Evolutionary conservation across 805 yeast species (phyloP).

Genomic region (Maudiozyma barnettii): DNA sequence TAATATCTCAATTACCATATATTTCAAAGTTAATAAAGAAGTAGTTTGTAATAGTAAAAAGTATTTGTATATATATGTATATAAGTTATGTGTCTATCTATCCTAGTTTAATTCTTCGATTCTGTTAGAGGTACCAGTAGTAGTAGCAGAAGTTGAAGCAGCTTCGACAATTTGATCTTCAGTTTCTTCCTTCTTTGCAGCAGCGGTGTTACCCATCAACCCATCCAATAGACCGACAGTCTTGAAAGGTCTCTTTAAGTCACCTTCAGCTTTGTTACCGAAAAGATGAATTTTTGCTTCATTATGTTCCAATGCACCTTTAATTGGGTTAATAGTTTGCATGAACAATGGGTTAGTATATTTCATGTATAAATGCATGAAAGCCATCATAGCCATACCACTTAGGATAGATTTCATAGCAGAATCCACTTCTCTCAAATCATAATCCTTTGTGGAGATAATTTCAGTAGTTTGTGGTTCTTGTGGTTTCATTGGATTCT

Average conservation of each 20-base stretch:
- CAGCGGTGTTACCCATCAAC: slow-evolving; percentile 4
- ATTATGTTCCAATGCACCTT: slow-evolving; percentile 81
- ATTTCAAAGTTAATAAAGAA: too few relatives aligned
- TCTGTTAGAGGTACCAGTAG: not conserved
- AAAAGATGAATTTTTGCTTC: slow-evolving; percentile 84
- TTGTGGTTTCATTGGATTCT: slow-evolving; percentile 62
- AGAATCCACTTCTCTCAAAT: slow-evolving; percentile 70
- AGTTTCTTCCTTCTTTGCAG: not conserved
- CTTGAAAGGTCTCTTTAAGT: slow-evolving; percentile 93
- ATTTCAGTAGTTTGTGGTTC: slow-evolving; percentile 82
- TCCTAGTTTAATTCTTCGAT: not conserved
- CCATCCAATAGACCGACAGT: slow-evolving; percentile 71
- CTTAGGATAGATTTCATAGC: slow-evolving; percentile 79
- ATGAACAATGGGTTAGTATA: slow-evolving; percentile 93
- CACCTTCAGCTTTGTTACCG: slow-evolving; percentile 76
- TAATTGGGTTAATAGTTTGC: slow-evolving; percentile 86
- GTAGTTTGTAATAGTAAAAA: not conserved
- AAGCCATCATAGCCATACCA: slow-evolving; percentile 92
- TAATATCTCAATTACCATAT: not conserved
- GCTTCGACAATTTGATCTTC: not conserved
- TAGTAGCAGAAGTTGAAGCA: not conserved
- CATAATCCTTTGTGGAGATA: slow-evolving; percentile 91
- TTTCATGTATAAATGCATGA: slow-evolving; percentile 96
- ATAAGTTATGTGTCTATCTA: not conserved
- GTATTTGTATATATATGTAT: not conserved